Evolutionary conservation across 2,329 filamentous ascomycete species (phyloP).

Genomic region (Ophiostoma ulmi): DNA sequence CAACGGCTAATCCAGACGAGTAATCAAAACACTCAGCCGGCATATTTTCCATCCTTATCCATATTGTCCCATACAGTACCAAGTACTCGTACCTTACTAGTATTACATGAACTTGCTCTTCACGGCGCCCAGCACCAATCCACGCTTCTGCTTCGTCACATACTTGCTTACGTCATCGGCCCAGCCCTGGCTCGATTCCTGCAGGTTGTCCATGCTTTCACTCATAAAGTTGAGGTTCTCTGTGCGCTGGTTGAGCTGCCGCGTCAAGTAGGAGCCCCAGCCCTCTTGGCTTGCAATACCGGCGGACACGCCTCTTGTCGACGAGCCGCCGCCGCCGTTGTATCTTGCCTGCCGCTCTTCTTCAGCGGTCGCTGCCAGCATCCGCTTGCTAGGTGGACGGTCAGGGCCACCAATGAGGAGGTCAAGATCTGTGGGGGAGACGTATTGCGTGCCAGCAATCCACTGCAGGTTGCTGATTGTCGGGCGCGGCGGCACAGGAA

Average conservation of each 20-base stretch:
- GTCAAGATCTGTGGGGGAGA: constrained; percentile 83
- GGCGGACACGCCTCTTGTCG: constrained; percentile 25
- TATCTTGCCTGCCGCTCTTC: constrained; percentile 60
- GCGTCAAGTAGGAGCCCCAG: constrained; percentile 74
- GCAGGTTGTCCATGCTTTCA: constrained; percentile 77
- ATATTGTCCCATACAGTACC: too few relatives aligned
- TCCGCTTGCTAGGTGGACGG: constrained; percentile 80
- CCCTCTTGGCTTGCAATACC: constrained; percentile 48
- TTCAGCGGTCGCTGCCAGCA: constrained; percentile 71
- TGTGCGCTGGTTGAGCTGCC: constrained; percentile 84
- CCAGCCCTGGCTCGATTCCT: constrained; percentile 76
- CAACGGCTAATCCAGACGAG: background rate
- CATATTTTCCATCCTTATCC: background rate
- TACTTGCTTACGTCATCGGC: constrained; percentile 84
- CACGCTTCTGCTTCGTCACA: constrained; percentile 80
- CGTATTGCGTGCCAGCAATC: constrained; percentile 90
- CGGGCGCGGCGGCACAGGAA: constrained; percentile 70
- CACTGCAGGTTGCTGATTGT: constrained; percentile 95
- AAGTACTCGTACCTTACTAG: too few relatives aligned
- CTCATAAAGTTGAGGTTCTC: constrained; percentile 78
- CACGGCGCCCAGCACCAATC: constrained; percentile 66
- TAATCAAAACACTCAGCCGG: background rate
- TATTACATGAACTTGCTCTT: constrained; percentile 50
- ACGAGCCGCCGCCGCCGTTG: constrained; percentile 32
- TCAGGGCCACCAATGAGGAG: constrained; percentile 84